Evolutionary conservation across 2,329 filamentous ascomycete genomes (phyloP).

Genomic region (Thielaviopsis punctulata): DNA sequence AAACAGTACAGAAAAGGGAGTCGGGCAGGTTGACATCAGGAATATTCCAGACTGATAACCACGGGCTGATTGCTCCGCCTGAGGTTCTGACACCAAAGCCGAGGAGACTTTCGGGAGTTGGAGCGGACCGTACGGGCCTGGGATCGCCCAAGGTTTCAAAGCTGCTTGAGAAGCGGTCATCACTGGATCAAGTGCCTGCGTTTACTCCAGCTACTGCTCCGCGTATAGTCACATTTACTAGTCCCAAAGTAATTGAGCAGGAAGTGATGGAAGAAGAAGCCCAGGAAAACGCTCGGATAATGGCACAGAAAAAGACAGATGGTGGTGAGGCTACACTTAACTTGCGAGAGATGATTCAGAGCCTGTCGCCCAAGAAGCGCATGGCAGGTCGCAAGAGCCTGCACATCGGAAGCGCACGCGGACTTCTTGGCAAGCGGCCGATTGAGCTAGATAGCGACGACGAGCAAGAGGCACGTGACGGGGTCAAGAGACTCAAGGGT

Average conservation of each 20-base stretch:
- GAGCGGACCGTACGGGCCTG: constrained; percentile 51
- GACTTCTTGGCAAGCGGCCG: constrained; percentile 58
- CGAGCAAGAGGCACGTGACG: constrained; percentile 41
- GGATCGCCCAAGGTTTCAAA: constrained; percentile 60
- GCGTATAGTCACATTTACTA: constrained; percentile 41
- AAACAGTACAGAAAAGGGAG: background rate
- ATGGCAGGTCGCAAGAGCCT: constrained; percentile 57
- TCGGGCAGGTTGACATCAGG: background rate
- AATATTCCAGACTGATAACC: constrained; percentile 36
- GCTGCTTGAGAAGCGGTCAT: constrained; percentile 52
- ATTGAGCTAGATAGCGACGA: constrained; percentile 48
- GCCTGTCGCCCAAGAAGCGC: constrained; percentile 59
- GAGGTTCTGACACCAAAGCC: constrained; percentile 45
- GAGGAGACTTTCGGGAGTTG: constrained; percentile 42
- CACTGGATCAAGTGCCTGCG: constrained; percentile 41
- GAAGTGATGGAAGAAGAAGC: constrained; percentile 42
- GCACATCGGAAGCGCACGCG: constrained; percentile 55
- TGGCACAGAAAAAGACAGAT: constrained; percentile 35
- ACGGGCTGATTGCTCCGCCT: constrained; percentile 42
- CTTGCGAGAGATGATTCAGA: constrained; percentile 61
- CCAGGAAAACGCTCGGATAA: constrained; percentile 40
- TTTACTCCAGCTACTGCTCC: constrained; percentile 22
- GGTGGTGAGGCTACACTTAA: constrained; percentile 44
- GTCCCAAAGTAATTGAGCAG: constrained; percentile 43
- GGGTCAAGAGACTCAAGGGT: constrained; percentile 53